Evolutionary conservation across 345 rosid species (phyloP).

Genomic region (Aegle marmelos): DNA sequence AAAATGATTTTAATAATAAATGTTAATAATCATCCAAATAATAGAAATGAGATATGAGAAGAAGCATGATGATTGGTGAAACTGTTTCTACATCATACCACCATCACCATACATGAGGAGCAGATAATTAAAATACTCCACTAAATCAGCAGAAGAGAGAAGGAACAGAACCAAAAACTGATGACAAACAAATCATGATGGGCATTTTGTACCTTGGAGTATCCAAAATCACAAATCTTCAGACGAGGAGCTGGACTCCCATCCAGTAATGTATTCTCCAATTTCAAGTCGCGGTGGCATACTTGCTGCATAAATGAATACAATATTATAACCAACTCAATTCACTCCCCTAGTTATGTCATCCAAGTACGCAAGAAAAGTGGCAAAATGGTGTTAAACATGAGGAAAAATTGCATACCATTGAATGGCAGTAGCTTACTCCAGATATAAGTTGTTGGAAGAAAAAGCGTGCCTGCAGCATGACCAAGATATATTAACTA

Average conservation of each 20-base stretch:
- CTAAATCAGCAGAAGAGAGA: not conserved
- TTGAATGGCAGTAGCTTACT: conserved; percentile 71
- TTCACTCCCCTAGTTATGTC: conserved; percentile 4
- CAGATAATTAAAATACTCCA: not conserved
- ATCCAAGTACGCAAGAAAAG: not conserved
- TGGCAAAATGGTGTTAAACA: not conserved
- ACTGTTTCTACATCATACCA: not conserved
- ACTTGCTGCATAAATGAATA: conserved; percentile 57
- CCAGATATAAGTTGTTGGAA: conserved; percentile 85
- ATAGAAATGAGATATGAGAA: not conserved
- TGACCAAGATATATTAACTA: not conserved
- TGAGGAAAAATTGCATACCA: conserved; percentile 38
- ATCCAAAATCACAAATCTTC: conserved; percentile 99
- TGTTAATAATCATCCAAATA: not conserved
- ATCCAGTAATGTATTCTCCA: conserved; percentile 93
- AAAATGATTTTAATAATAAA: conserved; percentile 6
- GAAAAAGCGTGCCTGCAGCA: conserved; percentile 70
- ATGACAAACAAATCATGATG: not conserved
- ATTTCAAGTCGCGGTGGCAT: conserved; percentile 93
- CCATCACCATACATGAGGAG: not conserved
- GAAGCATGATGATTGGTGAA: not conserved
- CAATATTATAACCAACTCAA: conserved; percentile 5
- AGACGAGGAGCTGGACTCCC: conserved; percentile 95
- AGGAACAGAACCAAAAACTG: not conserved
- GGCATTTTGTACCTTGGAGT: conserved; percentile 70